These are phyloP conservation scores for Claviceps africana DNA, from an alignment of 2,329 filamentous ascomycete species.

Conservation along the genomic window DNA sequence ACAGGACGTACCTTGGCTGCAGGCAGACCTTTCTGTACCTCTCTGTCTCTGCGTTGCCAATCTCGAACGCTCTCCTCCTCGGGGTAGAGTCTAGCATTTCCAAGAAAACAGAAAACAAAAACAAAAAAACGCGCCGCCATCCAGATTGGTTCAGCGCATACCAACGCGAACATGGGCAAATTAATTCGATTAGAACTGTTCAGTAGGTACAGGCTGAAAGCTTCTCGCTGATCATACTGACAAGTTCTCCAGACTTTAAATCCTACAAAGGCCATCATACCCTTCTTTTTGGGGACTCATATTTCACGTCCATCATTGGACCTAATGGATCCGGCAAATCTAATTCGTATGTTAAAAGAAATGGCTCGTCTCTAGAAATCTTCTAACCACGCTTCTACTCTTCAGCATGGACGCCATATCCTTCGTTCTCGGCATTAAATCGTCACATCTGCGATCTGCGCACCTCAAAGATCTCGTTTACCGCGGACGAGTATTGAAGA, in stretches of 20 bases:
- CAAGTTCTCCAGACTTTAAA: constrained; percentile 68
- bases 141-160: background rate
- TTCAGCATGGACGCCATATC: constrained; percentile 95
- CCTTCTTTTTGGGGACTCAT: constrained; percentile 89
- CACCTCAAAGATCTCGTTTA: constrained; percentile 93
- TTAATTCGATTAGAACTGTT: constrained; percentile 88
- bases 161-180: constrained; percentile 65
- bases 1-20: background rate
- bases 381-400: background rate
- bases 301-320: constrained; percentile 98
- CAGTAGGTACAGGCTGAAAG: constrained; percentile 43
- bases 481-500: constrained; percentile 82
- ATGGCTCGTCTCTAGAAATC: background rate
- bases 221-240: constrained; percentile 4
- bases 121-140: background rate
- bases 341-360: constrained; percentile 59
- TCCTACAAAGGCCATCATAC: constrained; percentile 96
- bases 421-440: constrained; percentile 96
- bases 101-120: background rate
- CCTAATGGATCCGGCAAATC: constrained; percentile 99
- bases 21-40: background rate
- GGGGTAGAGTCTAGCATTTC: background rate
- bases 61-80: background rate
- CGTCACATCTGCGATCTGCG: constrained; percentile 87
- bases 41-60: background rate